Evolutionary conservation across 768 basidiomycete genomes (phyloP), one percentile per base, ranked within the genome.

Genomic region (Filobasidium floriforme): DNA sequence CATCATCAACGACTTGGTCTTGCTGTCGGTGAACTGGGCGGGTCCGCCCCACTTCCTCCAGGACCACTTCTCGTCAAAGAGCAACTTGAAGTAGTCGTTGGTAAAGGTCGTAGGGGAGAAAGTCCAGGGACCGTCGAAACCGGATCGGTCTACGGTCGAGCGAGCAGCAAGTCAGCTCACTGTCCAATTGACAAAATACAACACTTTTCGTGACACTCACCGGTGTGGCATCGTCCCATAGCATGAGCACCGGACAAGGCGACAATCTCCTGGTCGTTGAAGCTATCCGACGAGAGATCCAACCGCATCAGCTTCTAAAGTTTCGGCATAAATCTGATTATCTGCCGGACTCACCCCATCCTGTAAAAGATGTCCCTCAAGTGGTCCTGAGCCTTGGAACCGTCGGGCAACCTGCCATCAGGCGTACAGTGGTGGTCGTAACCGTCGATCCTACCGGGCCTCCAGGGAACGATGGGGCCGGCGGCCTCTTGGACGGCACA

Each of bases 241-340:
- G 92, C 92, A 75, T 99, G 94, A 43, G 90, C 92, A 69, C 94
- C 94, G 26, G 85, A 85, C 70, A 97, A 88, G 63, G 91, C 90
- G 67, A 96, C 93, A 60, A 98, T 98, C 81, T 97, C 94, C 79
- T 90, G 90, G 80, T 99, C 94, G 76, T 92, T 88, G 83, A 97
- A 93, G 32, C 32, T 37, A 37, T 9, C 62, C 89, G 72, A 51
- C 29, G 63, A 59, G 28, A 67, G 46, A 51, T 18, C 43, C 32
- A 37, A 37, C 32, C 32, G 32, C 32, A 37, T 37, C 32, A 37
- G 32, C 32, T 37, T 37, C 32, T 9, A n/a, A n/a, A n/a, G n/a
- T n/a, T n/a, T n/a, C n/a, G n/a, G n/a, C n/a, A n/a, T n/a, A n/a
- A n/a, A n/a, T n/a, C n/a, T 10, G 18, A 19, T 22, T 66, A 7